phyloP scores from a whole-genome alignment of 441 rosid species.

The Daphne laureola region DNA sequence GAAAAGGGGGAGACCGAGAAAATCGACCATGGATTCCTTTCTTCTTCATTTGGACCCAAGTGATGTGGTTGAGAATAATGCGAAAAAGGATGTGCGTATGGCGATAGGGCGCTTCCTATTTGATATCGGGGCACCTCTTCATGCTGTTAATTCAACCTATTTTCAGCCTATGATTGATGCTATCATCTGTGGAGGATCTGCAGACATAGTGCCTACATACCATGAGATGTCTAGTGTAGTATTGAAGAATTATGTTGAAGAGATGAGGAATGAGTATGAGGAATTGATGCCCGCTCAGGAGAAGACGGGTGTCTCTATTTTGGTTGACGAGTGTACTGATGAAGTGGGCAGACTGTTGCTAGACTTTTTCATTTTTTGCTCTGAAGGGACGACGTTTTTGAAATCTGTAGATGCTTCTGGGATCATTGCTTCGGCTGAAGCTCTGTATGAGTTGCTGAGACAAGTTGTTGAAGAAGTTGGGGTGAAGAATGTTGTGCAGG shows the following conservation, averaged over 20 bases:
- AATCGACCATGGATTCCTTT: slow-evolving; percentile 23
- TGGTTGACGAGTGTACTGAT: slow-evolving; percentile 58
- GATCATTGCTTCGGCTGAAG: slow-evolving; percentile 41
- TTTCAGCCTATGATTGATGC: slow-evolving; percentile 66
- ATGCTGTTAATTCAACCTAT: slow-evolving; percentile 56
- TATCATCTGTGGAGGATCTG: slow-evolving; percentile 44
- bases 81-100: slow-evolving; percentile 34
- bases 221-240: slow-evolving; percentile 71
- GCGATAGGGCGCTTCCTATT: slow-evolving; percentile 65
- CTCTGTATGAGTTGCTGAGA: slow-evolving; percentile 46
- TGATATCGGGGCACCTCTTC: slow-evolving; percentile 75
- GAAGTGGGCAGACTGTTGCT: slow-evolving; percentile 41
- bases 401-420: slow-evolving; percentile 67
- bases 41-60: slow-evolving; percentile 11
- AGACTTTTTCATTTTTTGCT: slow-evolving; percentile 51
- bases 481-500: slow-evolving; percentile 60
- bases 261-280: slow-evolving; percentile 46
- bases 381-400: slow-evolving; percentile 65
- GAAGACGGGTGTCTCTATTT: slow-evolving; percentile 66
- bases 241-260: slow-evolving; percentile 62
- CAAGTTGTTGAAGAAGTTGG: slow-evolving; percentile 83
- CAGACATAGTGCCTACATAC: slow-evolving; percentile 36
- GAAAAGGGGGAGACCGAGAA: slow-evolving; percentile 34
- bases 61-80: slow-evolving; percentile 20
- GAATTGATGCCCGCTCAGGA: slow-evolving; percentile 40